Percentiles rank a stretch among this genome's conserved stretches.
Evolutionary conservation across 768 basidiomycete species (phyloP).

Genomic region (Pleurotus sapidus): DNA sequence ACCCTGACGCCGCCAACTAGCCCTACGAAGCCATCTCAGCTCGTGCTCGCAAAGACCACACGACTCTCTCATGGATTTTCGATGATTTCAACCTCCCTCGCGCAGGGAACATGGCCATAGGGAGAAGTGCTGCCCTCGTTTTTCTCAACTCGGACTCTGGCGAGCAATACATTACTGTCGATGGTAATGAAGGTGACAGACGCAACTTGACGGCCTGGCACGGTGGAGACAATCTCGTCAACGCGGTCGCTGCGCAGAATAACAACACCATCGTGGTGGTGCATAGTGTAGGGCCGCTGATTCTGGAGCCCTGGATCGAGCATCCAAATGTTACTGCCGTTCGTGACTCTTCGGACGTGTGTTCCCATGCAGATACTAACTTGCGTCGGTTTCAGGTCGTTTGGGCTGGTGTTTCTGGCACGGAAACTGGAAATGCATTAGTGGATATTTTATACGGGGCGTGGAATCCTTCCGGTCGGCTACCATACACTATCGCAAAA

Average conservation of each 20-base stretch:
- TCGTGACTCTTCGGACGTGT: conserved; percentile 19
- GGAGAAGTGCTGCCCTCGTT: conserved; percentile 67
- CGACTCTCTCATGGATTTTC: conserved; percentile 65
- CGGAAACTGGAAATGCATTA: conserved; percentile 70
- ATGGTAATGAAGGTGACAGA: conserved; percentile 77
- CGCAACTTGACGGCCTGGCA: conserved; percentile 74
- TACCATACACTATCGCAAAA: conserved; percentile 79
- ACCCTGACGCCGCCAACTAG: conserved; percentile 23
- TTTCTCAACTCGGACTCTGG: conserved; percentile 85
- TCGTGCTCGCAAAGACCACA: conserved; percentile 63
- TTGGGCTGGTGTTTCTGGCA: conserved; percentile 68
- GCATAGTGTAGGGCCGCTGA: conserved; percentile 60
- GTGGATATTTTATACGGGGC: conserved; percentile 69
- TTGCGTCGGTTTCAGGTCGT: conserved; percentile 32
- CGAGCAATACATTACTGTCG: conserved; percentile 78
- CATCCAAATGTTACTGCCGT: conserved; percentile 73
- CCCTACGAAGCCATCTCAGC: conserved; percentile 81
- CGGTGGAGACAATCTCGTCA: conserved; percentile 67
- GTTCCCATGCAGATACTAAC: conserved; percentile 12
- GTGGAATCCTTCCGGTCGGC: conserved; percentile 64
- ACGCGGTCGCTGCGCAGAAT: conserved; percentile 62
- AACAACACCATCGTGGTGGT: conserved; percentile 73
- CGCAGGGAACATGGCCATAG: conserved; percentile 46
- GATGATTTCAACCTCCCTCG: conserved; percentile 61
- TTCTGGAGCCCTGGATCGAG: conserved; percentile 66